A percentile compares a stretch with the other conserved stretches of the same genome.
phyloP scores from a whole-genome alignment of 441 rosid genomes.

The Metrosideros polymorpha region DNA sequence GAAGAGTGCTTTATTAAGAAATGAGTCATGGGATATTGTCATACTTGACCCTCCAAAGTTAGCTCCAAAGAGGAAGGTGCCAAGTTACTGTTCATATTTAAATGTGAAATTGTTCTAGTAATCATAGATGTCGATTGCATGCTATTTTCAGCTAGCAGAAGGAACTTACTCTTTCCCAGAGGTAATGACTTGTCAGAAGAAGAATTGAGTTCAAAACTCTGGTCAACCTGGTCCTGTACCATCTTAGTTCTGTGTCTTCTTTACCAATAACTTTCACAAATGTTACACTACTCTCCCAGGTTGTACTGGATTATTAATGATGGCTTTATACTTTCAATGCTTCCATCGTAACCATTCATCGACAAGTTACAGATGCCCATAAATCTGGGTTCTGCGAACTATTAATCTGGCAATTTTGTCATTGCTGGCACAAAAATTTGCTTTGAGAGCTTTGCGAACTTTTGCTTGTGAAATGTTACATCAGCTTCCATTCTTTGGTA shows the following conservation, averaged over 20 bases:
- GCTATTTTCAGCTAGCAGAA: neutral
- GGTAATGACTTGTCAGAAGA: neutral
- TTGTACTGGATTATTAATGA: neutral
- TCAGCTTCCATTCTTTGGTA: neutral
- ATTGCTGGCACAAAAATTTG: neutral
- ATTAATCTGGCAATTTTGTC: neutral
- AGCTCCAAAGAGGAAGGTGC: conserved; percentile 57
- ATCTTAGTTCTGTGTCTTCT: neutral
- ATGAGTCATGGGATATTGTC: conserved; percentile 76
- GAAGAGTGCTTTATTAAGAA: conserved; percentile 70
- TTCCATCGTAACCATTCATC: neutral
- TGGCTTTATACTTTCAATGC: neutral
- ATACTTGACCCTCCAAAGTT: conserved; percentile 90
- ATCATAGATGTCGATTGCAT: neutral
- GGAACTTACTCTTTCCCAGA: neutral
- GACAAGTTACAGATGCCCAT: neutral
- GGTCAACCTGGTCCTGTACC: neutral
- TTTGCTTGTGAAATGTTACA: neutral
- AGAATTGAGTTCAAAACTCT: neutral
- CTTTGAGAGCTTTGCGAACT: neutral
- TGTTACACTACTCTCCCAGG: neutral
- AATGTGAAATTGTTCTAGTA: neutral
- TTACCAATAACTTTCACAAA: neutral
- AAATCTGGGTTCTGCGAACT: neutral
- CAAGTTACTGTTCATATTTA: neutral